Percentiles rank a stretch among this genome's conserved stretches.
These are phyloP conservation scores for Globomyces sp. DNA, from an alignment of 371 early-diverging fungal genomes.

Conservation along the genomic window DNA sequence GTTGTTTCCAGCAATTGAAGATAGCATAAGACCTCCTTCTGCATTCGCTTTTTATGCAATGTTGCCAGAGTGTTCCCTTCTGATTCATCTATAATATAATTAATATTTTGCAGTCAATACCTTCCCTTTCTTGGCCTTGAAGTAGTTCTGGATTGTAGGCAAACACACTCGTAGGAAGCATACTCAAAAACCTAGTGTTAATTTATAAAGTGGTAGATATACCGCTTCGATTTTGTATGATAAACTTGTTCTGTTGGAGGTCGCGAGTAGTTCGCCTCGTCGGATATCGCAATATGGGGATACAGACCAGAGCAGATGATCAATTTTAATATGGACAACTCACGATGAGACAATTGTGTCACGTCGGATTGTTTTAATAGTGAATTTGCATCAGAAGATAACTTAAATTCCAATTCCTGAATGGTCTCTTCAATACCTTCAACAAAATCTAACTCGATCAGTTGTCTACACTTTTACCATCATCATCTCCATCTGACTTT, in stretches of 20 bases:
- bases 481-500: constrained; percentile 13
- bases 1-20: constrained; percentile 63
- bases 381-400: constrained; percentile 50
- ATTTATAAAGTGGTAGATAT: neutral
- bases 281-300: constrained; percentile 65
- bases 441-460: no score
- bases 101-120: neutral
- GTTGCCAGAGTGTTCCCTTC: constrained; percentile 28
- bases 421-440: constrained; percentile 32
- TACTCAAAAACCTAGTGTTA: constrained; percentile 48
- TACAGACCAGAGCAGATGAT: constrained; percentile 64
- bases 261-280: constrained; percentile 59
- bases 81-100: neutral
- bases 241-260: constrained; percentile 56
- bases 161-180: constrained; percentile 66
- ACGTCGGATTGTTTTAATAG: constrained; percentile 42
- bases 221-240: constrained; percentile 34
- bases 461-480: no score
- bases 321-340: constrained; percentile 55
- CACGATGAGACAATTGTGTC: constrained; percentile 38
- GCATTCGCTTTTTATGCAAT: constrained; percentile 24
- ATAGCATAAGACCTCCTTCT: constrained; percentile 56
- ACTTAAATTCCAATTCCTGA: constrained; percentile 62
- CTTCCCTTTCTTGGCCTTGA: constrained; percentile 43
- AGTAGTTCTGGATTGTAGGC: constrained; percentile 59